Evolutionary conservation across 345 rosid species (phyloP).

Genomic region (Acer campestre): DNA sequence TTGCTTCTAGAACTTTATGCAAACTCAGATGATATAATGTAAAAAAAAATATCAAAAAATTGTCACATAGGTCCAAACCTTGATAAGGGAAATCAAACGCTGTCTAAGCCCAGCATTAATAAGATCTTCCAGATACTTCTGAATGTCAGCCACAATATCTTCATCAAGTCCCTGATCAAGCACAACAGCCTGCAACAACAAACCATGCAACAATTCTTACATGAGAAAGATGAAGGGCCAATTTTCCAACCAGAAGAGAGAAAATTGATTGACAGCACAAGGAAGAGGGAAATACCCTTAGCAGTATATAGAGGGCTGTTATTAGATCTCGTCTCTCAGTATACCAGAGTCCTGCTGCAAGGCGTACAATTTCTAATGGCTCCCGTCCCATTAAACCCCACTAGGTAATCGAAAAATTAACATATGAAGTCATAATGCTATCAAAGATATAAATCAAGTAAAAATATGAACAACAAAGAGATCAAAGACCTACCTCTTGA

Average conservation of each 20-base stretch:
- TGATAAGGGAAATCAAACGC: slow-evolving; percentile 70
- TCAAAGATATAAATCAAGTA: not conserved
- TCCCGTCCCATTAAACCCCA: slow-evolving; percentile 89
- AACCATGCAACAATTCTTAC: slow-evolving; percentile 16
- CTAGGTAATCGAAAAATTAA: slow-evolving; percentile 36
- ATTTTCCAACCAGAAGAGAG: not conserved
- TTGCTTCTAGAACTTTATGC: slow-evolving; percentile 1
- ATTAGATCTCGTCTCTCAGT: slow-evolving; percentile 85
- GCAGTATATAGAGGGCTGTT: slow-evolving; percentile 70
- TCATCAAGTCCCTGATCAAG: slow-evolving; percentile 83
- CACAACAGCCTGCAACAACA: slow-evolving; percentile 73
- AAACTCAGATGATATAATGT: not conserved
- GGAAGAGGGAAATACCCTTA: slow-evolving; percentile 56
- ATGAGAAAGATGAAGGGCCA: slow-evolving; percentile 12
- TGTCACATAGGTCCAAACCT: slow-evolving; percentile 40
- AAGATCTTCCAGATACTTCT: slow-evolving; percentile 76
- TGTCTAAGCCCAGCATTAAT: slow-evolving; percentile 74
- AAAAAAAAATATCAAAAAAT: not conserved
- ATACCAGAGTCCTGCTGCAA: slow-evolving; percentile 95
- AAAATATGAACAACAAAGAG: slow-evolving; percentile 22
- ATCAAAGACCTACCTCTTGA: slow-evolving; percentile 67
- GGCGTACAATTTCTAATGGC: slow-evolving; percentile 76
- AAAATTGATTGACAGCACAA: not conserved
- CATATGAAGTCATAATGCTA: not conserved
- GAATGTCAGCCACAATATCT: slow-evolving; percentile 75